These are phyloP conservation scores for Neonectria faginata DNA, from an alignment of 2,329 filamentous ascomycete species.

Conservation along the genomic window DNA sequence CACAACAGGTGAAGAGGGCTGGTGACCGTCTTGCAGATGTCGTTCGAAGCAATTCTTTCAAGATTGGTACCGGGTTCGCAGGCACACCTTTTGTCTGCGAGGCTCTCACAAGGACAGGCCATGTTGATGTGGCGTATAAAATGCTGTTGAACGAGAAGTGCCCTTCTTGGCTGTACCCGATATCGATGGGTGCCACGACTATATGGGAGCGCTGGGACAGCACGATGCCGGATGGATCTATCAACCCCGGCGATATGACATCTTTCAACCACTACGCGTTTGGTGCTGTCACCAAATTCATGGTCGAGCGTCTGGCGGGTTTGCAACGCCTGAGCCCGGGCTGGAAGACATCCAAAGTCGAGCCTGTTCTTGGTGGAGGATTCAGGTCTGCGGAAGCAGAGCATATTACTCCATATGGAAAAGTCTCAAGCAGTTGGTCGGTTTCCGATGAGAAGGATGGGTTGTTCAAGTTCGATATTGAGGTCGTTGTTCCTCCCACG, in stretches of 20 bases:
- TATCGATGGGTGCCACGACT: slow-evolving; percentile 55
- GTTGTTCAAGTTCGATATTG: slow-evolving; percentile 7
- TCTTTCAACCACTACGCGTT: slow-evolving; percentile 58
- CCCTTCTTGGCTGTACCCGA: slow-evolving; percentile 54
- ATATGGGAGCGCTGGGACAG: slow-evolving; percentile 58
- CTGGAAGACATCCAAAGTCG: slow-evolving; percentile 40
- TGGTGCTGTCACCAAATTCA: slow-evolving; percentile 53
- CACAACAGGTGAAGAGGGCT: slow-evolving; percentile 20
- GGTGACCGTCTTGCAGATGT: slow-evolving; percentile 32
- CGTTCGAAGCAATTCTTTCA: slow-evolving; percentile 35
- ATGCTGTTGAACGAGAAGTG: slow-evolving; percentile 52
- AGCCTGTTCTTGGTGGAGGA: slow-evolving; percentile 35
- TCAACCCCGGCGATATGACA: slow-evolving; percentile 57
- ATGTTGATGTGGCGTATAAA: slow-evolving; percentile 47
- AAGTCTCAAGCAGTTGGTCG: slow-evolving; percentile 36
- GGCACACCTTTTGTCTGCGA: slow-evolving; percentile 53
- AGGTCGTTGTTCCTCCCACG: slow-evolving; percentile 32
- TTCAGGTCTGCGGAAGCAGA: slow-evolving; percentile 37
- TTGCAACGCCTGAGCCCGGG: slow-evolving; percentile 38
- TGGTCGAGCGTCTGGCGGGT: slow-evolving; percentile 47
- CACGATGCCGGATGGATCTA: slow-evolving; percentile 51
- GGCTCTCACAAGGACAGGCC: slow-evolving; percentile 33
- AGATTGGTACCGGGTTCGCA: slow-evolving; percentile 47
- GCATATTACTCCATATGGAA: slow-evolving; percentile 42
- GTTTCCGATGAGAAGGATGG: slow-evolving; percentile 26